Evolutionary conservation across 2,329 filamentous ascomycete genomes (phyloP), one percentile per base, ranked within the genome.

Genomic region (Microcyclosporella mali): DNA sequence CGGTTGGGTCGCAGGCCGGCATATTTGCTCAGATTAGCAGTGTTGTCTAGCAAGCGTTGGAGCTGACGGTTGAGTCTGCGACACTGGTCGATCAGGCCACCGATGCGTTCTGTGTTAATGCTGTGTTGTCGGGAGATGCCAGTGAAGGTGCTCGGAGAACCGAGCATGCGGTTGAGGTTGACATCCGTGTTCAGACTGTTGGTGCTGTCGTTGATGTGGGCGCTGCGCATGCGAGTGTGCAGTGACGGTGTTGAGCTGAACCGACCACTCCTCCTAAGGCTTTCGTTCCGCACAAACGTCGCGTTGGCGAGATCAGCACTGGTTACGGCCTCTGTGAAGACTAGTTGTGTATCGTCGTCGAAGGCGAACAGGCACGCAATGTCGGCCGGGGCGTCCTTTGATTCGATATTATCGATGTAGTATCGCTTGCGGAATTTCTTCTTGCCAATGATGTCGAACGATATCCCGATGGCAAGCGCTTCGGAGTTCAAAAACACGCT

Each of bases 41-140:
- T 21, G 6, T 6, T 25, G 6, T 28, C 14, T 2, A 54, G 30
- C 2, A 70, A 56, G 19, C 57, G 48, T 19, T 53, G 52, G 17
- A 94, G 71, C 38, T 81, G 79, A 29, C 70, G 62, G 60, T 94
- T 90, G 49, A 94, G 74, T 40, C 73, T 68, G 25, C 70, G 65
- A 27, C 87, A 70, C 41, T 86, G 82, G 3, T 72, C 63, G 6
- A 77, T 69, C 33, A 94, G 70, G 4, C 86, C 88, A 3, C 82
- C 82, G 15, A 94, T 74, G 4, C 74, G 72, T 4, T 70, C 68
- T 4, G 62, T 49, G n/a, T 56, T 56, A 8, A 59, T 38, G n/a
- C 41, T 12, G 21, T 16, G 29, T 25, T 25, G 21, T 25, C 21
- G 21, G 9, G 4, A 25, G 4, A 9, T 9, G 21, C 21, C 21